A percentile compares a stretch with the other conserved stretches of the same genome.
phyloP scores from a whole-genome alignment of 306 rosid genomes.

The Alnus glutinosa region DNA sequence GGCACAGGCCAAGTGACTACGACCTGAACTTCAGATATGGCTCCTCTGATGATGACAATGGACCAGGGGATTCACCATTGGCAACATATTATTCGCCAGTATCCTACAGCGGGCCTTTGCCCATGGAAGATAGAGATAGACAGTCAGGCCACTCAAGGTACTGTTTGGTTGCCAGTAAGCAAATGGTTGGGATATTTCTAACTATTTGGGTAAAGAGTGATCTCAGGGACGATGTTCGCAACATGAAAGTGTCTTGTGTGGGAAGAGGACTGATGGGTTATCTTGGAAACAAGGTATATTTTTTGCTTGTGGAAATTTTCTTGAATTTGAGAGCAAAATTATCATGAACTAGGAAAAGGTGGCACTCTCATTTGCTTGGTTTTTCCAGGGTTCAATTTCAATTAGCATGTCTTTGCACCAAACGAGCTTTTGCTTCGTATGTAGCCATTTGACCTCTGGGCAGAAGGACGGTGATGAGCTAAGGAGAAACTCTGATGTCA shows the following conservation, averaged over 20 bases:
- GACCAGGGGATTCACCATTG: slow-evolving; percentile 66
- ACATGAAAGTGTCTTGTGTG: slow-evolving; percentile 93
- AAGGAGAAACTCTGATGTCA: slow-evolving; percentile 89
- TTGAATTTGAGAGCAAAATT: slow-evolving; percentile 12
- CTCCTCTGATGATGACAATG: slow-evolving; percentile 91
- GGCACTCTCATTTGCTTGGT: slow-evolving; percentile 35
- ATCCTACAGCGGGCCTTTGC: slow-evolving; percentile 51
- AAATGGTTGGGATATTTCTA: slow-evolving; percentile 96
- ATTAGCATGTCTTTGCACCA: slow-evolving; percentile 96
- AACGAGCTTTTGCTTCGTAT: slow-evolving; percentile 97
- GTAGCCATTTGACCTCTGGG: slow-evolving; percentile 97
- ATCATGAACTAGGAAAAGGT: slow-evolving; percentile 2
- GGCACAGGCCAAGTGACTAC: slow-evolving; percentile 73
- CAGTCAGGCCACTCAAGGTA: slow-evolving; percentile 73
- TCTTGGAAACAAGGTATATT: slow-evolving; percentile 91
- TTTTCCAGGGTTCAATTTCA: slow-evolving; percentile 96
- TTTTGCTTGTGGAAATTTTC: background rate
- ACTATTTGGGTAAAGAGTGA: slow-evolving; percentile 90
- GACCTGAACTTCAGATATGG: slow-evolving; percentile 75
- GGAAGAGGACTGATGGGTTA: slow-evolving; percentile 99
- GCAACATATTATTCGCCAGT: slow-evolving; percentile 64
- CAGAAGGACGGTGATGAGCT: slow-evolving; percentile 98
- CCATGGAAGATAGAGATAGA: slow-evolving; percentile 78
- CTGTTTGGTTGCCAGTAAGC: slow-evolving; percentile 93
- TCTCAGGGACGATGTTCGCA: slow-evolving; percentile 69